phyloP scores from a whole-genome alignment of 495 filamentous ascomycete species.

The Xylaria cubensis region DNA sequence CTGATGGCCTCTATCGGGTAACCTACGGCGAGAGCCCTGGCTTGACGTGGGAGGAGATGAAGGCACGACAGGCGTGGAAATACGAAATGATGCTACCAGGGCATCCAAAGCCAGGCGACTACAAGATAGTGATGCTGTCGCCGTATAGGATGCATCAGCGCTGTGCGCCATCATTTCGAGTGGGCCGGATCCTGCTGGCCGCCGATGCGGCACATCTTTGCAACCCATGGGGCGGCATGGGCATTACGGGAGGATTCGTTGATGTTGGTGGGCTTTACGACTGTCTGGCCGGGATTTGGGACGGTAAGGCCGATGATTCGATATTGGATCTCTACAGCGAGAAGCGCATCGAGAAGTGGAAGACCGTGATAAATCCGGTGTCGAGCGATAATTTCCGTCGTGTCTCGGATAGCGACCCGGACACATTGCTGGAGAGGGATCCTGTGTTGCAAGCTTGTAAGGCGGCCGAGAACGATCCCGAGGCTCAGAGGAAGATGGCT shows the following conservation, averaged over 20 bases:
- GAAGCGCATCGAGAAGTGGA: slow-evolving; percentile 62
- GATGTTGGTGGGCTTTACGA: slow-evolving; percentile 66
- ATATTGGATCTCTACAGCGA: slow-evolving; percentile 66
- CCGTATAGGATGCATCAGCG: slow-evolving; percentile 70
- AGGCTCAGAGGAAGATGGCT: slow-evolving; percentile 40
- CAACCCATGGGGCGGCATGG: slow-evolving; percentile 65
- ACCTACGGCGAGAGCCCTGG: slow-evolving; percentile 63
- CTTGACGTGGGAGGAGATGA: slow-evolving; percentile 60
- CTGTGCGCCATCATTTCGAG: slow-evolving; percentile 61
- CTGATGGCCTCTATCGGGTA: slow-evolving; percentile 65
- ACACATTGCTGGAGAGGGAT: slow-evolving; percentile 44
- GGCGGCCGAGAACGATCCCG: slow-evolving; percentile 40
- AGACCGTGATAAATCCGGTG: slow-evolving; percentile 61
- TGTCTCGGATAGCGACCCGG: slow-evolving; percentile 47
- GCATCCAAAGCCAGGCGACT: slow-evolving; percentile 62
- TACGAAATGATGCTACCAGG: slow-evolving; percentile 65
- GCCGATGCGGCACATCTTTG: slow-evolving; percentile 68
- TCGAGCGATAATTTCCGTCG: slow-evolving; percentile 60
- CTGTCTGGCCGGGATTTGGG: slow-evolving; percentile 61
- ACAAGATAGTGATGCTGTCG: slow-evolving; percentile 59
- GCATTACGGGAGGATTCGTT: slow-evolving; percentile 66
- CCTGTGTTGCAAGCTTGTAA: slow-evolving; percentile 49
- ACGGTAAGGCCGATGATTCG: slow-evolving; percentile 59
- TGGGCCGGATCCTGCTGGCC: slow-evolving; percentile 62
- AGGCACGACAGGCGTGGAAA: slow-evolving; percentile 57